phyloP scores from a whole-genome alignment of 208 protist species.

The Acanthamoeba lugdunensis region DNA sequence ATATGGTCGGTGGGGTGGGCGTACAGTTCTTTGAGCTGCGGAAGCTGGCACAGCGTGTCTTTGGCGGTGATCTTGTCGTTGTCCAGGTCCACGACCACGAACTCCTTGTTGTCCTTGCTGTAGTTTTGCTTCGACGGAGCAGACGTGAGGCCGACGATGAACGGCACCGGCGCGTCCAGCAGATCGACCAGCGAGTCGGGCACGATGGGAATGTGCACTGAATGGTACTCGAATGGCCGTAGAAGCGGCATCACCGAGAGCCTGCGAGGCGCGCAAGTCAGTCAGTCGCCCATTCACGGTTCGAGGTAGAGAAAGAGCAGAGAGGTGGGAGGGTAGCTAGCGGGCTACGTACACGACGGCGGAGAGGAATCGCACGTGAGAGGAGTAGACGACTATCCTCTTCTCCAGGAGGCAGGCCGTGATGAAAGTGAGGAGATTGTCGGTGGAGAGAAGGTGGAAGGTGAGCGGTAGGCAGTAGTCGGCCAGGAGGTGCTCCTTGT shows the following conservation, averaged over 20 bases:
- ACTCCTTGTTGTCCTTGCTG: slow-evolving; percentile 50
- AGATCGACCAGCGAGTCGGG: slow-evolving; percentile 21
- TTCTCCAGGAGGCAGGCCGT: slow-evolving; percentile 47
- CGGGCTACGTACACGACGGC: slow-evolving; percentile 43
- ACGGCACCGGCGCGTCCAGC: slow-evolving; percentile 49
- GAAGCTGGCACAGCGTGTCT: background rate
- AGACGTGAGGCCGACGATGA: slow-evolving; percentile 24
- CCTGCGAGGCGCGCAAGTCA: background rate
- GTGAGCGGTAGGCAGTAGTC: slow-evolving; percentile 38
- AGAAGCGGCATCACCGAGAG: slow-evolving; percentile 36
- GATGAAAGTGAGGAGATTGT: slow-evolving; percentile 61
- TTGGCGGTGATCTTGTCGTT: slow-evolving; percentile 66
- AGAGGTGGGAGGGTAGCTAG: too few relatives aligned
- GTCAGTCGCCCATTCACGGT: background rate
- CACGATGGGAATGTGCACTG: slow-evolving; percentile 29
- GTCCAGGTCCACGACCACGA: slow-evolving; percentile 42
- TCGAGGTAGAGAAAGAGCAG: background rate
- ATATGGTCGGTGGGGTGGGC: background rate
- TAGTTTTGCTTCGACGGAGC: background rate
- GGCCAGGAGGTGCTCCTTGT: slow-evolving; percentile 21
- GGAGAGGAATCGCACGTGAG: slow-evolving; percentile 22
- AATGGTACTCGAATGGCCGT: slow-evolving; percentile 46
- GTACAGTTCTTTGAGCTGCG: slow-evolving; percentile 69
- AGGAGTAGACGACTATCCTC: slow-evolving; percentile 31
- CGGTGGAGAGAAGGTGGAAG: slow-evolving; percentile 55